Percentiles rank a stretch among this genome's conserved stretches.
These are phyloP conservation scores for Cryptococcus floricola DNA, from an alignment of 1,284 basidiomycete genomes.

Conservation along the genomic window DNA sequence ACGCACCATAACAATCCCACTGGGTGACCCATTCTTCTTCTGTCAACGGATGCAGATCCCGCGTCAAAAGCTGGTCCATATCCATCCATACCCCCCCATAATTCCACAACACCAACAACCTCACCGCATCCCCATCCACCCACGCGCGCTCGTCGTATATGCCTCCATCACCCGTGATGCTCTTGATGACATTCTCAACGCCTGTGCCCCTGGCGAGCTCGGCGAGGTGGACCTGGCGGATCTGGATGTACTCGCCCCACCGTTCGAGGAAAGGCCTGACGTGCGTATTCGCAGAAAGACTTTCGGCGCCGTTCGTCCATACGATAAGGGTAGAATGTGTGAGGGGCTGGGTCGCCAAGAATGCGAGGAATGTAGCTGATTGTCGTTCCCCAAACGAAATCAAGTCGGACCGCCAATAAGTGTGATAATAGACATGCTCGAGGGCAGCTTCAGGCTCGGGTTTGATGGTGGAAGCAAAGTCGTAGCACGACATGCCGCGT, in stretches of 20 bases:
- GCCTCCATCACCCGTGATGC: slow-evolving; percentile 43
- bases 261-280: slow-evolving; percentile 59
- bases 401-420: slow-evolving; percentile 85
- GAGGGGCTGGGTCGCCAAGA: slow-evolving; percentile 81
- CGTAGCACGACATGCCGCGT: slow-evolving; percentile 79
- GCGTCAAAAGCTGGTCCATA: slow-evolving; percentile 85
- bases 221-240: slow-evolving; percentile 65
- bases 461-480: slow-evolving; percentile 72
- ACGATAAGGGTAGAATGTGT: slow-evolving; percentile 63
- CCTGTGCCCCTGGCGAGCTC: slow-evolving; percentile 68
- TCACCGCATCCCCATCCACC: slow-evolving; percentile 86
- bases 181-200: slow-evolving; percentile 55
- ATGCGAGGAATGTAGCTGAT: slow-evolving; percentile 79
- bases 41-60: slow-evolving; percentile 72
- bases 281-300: slow-evolving; percentile 55
- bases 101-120: slow-evolving; percentile 81
- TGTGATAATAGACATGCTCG: slow-evolving; percentile 67
- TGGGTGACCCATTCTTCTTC: slow-evolving; percentile 93
- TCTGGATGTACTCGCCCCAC: slow-evolving; percentile 66
- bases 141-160: slow-evolving; percentile 69
- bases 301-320: slow-evolving; percentile 81
- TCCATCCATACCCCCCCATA: slow-evolving; percentile 91
- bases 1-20: slow-evolving; percentile 91
- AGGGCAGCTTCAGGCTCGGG: slow-evolving; percentile 36
- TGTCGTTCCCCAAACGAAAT: slow-evolving; percentile 71